Evolutionary conservation across 1,139 yeast genomes (phyloP).

Genomic region (Pichia sp.): DNA sequence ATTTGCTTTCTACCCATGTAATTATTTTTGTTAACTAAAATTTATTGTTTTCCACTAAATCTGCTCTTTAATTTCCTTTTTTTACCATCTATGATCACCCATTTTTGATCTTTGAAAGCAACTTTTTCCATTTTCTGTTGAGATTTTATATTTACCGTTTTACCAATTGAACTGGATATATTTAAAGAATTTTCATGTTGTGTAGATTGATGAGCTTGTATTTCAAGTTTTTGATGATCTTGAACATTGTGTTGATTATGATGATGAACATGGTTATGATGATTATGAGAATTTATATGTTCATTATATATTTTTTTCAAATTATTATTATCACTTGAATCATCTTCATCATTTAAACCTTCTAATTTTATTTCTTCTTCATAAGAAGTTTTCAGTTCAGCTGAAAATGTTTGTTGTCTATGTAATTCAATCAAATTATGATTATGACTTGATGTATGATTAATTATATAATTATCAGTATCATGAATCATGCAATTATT

Average conservation of each 20-base stretch:
- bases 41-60: slow-evolving; percentile 4
- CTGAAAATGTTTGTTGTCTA: not conserved
- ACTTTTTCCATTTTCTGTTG: not conserved
- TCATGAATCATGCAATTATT: not conserved
- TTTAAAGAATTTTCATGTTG: too few relatives aligned
- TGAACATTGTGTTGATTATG: not conserved
- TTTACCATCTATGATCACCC: slow-evolving; percentile 14
- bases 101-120: slow-evolving; percentile 2
- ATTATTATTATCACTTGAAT: slow-evolving; percentile 4
- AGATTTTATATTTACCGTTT: too few relatives aligned
- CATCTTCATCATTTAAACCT: not conserved
- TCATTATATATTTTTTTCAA: too few relatives aligned
- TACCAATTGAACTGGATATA: too few relatives aligned
- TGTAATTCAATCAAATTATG: not conserved
- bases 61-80: slow-evolving; percentile 16
- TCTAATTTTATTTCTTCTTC: not conserved
- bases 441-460: not conserved
- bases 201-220: too few relatives aligned
- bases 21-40: not conserved
- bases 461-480: not conserved
- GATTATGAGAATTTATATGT: not conserved
- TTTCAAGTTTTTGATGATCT: not conserved
- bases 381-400: not conserved
- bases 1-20: not conserved
- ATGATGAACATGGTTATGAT: not conserved